Evolutionary conservation across 352 stramenopile genomes (phyloP).

Genomic region (Phytopythium mirpurense): DNA sequence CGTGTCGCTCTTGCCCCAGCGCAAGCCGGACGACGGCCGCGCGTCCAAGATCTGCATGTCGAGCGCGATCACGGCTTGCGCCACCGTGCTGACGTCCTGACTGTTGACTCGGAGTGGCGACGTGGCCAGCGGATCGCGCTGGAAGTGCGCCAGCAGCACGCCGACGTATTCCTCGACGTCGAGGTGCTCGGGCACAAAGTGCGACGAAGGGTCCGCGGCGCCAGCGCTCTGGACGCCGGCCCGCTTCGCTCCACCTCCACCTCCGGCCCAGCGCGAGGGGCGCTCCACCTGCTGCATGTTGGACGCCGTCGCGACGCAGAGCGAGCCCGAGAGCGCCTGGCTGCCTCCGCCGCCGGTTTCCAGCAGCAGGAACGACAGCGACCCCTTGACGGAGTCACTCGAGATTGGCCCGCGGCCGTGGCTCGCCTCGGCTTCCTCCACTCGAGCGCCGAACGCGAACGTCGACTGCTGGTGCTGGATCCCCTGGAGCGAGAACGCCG

Average conservation of each 20-base stretch:
- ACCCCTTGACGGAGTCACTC: conserved; percentile 38
- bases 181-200: conserved; percentile 27
- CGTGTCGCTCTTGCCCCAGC: conserved; percentile 51
- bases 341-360: conserved; percentile 22
- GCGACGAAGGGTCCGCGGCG: conserved; percentile 13
- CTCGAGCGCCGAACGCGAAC: conserved; percentile 47
- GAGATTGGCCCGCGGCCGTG: conserved; percentile 25
- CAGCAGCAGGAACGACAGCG: conserved; percentile 63
- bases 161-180: conserved; percentile 54
- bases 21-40: conserved; percentile 72
- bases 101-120: conserved; percentile 36
- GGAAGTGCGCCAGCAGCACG: conserved; percentile 53
- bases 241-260: too few species aligned
- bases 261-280: conserved; percentile 1
- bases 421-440: conserved; percentile 16
- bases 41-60: conserved; percentile 76
- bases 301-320: conserved; percentile 62
- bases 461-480: conserved; percentile 33
- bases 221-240: too few species aligned
- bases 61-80: conserved; percentile 54
- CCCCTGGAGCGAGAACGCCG: conserved; percentile 62
- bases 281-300: conserved; percentile 59
- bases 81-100: conserved; percentile 37
- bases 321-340: conserved; percentile 24
- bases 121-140: conserved; percentile 37